Base-by-base conservation (phyloP, 176 grass and related monocot species). In the Triticum turgidum region DNA sequence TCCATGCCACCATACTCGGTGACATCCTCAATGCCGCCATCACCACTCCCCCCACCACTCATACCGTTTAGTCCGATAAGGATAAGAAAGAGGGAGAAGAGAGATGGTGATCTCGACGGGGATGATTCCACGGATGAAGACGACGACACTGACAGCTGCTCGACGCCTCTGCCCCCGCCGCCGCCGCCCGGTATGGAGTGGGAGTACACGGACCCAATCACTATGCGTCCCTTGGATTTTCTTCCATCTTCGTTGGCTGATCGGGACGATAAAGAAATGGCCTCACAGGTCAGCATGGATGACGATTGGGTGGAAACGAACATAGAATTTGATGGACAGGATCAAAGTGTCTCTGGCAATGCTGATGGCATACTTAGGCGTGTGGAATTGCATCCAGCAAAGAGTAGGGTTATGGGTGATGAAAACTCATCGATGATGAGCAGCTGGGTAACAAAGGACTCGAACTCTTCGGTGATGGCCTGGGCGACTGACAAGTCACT, bases 251-350 rank as follows among this genome's bases (percentile, higher is more conserved):
- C 79, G 3, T 70, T 97, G 64, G 87, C 58, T 49, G 81, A 44
- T 79, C 87, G 61, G 58, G 89, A 77, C 44, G 87, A 87, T 52
- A 79, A 29, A 81, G 87, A 89, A 81, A 79, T 80, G 58, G 42
- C 34, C 45, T 85, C 79, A 63, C 91, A 90, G 69, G 86, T 76
- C 72, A 76, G 56, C 21, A 75, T 85, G 61, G 94, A 91, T 3
- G 90, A 94, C 54, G 91, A 94, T 82, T 96, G 92, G 94, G 87
- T 83, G 15, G 97, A 93, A 84, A 89, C 84, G 49, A 91, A 77
- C 61, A 87, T 89, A 45, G 90, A 97, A 75, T 90, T 90, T 73
- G 67, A 86, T 88, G 94, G 87, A 65, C 90, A 96, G 2, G 90
- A 91, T 76, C 89, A 77, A 82, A 88, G 77, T 9, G 65, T 90